Percentiles rank a stretch among this genome's conserved stretches.
These are phyloP conservation scores for Aureobasidium musti DNA, from an alignment of 2,329 filamentous ascomycete species.

Conservation along the genomic window DNA sequence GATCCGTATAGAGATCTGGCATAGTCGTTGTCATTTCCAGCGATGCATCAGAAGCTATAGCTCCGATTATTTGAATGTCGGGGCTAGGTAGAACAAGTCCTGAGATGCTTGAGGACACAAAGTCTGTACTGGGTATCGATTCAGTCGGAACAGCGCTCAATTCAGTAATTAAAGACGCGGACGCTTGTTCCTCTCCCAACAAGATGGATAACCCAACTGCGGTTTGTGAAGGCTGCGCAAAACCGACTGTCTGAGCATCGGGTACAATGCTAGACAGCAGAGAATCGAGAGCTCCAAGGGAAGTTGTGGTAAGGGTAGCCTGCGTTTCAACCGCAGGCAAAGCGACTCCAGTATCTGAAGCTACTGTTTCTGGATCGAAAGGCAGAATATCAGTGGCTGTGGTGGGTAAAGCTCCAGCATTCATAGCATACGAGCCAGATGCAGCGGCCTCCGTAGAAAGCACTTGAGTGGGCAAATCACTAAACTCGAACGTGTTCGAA, in stretches of 20 bases:
- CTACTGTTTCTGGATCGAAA: not conserved
- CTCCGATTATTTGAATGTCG: not conserved
- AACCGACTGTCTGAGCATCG: not conserved
- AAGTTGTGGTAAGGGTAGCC: not conserved
- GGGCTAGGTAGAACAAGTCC: not conserved
- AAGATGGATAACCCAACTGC: not conserved
- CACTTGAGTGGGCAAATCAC: not conserved
- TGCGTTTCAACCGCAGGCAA: not conserved
- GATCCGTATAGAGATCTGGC: not conserved
- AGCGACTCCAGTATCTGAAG: not conserved
- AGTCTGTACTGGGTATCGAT: not conserved
- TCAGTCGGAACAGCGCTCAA: not conserved
- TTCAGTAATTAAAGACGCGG: not conserved
- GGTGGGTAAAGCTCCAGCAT: not conserved
- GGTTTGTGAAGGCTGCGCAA: not conserved
- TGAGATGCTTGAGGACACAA: not conserved
- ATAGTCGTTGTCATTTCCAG: not conserved
- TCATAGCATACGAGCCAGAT: not conserved
- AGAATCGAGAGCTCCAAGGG: not conserved
- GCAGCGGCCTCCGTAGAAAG: not conserved
- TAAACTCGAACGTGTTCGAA: not conserved
- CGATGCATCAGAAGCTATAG: not conserved
- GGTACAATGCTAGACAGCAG: not conserved
- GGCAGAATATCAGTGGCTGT: not conserved
- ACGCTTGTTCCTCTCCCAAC: not conserved